Evolutionary conservation across 192 early-diverging fungal species (phyloP).

Genomic region (Backusella circina): DNA sequence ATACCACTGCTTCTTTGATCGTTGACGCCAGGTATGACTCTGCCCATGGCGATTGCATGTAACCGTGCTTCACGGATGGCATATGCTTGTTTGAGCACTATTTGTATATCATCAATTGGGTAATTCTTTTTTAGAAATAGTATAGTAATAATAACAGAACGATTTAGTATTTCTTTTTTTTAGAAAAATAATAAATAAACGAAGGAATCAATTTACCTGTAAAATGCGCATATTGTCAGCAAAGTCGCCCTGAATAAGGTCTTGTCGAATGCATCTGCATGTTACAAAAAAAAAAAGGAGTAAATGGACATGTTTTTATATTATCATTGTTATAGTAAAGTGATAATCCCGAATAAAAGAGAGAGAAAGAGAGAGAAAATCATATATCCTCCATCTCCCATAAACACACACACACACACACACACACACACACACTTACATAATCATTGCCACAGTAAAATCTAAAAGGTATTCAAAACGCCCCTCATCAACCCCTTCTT

Average conservation of each 20-base stretch:
- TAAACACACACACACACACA: too few relatives aligned
- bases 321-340: not conserved
- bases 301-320: not conserved
- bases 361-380: not conserved
- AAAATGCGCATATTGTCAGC: constrained; percentile 56
- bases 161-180: not conserved
- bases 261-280: constrained; percentile 44
- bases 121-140: constrained; percentile 49
- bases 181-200: constrained; percentile 4
- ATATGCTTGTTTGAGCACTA: constrained; percentile 20
- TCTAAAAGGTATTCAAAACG: constrained; percentile 68
- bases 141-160: not conserved
- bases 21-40: constrained; percentile 20
- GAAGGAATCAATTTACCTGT: constrained; percentile 39
- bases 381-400: not conserved
- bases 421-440: constrained; percentile 36
- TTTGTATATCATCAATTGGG: constrained; percentile 45
- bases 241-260: constrained; percentile 55
- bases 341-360: not conserved
- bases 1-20: constrained; percentile 15
- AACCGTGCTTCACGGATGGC: constrained; percentile 16
- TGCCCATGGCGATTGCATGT: not conserved
- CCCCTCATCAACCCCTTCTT: constrained; percentile 32
- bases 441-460: constrained; percentile 68
- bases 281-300: not conserved